These are phyloP conservation scores for Saccharomyces uvarum DNA, from an alignment of 1,139 yeast genomes.

Conservation along the genomic window DNA sequence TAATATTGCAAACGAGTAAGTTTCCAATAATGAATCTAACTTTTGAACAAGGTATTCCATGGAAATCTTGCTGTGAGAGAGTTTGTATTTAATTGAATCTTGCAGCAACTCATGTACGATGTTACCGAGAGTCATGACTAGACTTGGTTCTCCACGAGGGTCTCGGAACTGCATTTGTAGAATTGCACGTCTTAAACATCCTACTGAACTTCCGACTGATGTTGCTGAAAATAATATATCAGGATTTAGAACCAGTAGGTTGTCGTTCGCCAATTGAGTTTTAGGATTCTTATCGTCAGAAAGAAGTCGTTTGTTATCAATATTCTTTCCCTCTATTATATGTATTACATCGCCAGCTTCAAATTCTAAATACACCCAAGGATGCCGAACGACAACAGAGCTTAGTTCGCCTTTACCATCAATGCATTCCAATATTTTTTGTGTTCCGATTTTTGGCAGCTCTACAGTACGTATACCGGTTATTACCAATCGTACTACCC, in stretches of 20 bases:
- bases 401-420: conserved; percentile 32
- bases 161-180: conserved; percentile 46
- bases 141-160: conserved; percentile 46
- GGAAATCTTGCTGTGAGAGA: conserved; percentile 30
- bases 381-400: conserved; percentile 43
- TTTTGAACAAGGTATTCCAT: conserved; percentile 39
- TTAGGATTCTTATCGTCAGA: conserved; percentile 28
- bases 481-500: conserved; percentile 44
- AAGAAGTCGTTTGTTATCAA: conserved; percentile 26
- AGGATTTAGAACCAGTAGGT: conserved; percentile 72
- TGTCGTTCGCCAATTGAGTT: conserved; percentile 51
- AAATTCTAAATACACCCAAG: conserved; percentile 42
- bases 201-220: conserved; percentile 63
- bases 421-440: conserved; percentile 44
- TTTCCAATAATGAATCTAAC: conserved; percentile 41
- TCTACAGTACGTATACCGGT: conserved; percentile 33
- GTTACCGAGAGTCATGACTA: conserved; percentile 66
- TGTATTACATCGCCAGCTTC: conserved; percentile 51
- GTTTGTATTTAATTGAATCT: conserved; percentile 43
- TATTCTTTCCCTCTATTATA: conserved; percentile 42
- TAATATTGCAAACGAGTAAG: conserved; percentile 45
- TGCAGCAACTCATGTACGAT: conserved; percentile 78
- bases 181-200: conserved; percentile 66
- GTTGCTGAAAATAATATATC: conserved; percentile 80
- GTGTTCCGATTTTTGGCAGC: conserved; percentile 34